Evolutionary conservation across 202 grass and related monocot genomes (phyloP).

Genomic region (Tripidium arundinaceum): DNA sequence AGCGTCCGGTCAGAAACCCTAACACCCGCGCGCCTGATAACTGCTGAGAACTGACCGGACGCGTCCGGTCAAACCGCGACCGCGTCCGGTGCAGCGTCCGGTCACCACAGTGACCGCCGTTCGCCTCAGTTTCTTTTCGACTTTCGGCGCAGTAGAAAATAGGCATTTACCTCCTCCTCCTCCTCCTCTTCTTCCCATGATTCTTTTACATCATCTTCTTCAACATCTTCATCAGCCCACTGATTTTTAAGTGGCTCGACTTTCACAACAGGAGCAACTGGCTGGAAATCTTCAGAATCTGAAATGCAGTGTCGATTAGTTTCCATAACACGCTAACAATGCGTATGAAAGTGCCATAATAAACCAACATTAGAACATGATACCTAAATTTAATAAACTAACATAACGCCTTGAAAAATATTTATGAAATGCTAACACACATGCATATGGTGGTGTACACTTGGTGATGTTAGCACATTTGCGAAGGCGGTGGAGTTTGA

Average conservation of each 20-base stretch:
- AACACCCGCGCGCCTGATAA: no score
- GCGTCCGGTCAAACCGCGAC: no score
- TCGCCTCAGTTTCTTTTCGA: no score
- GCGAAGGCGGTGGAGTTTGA: no score
- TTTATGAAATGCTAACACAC: no score
- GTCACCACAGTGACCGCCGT: no score
- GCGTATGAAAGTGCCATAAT: not conserved
- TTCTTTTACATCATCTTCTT: conserved; percentile 90
- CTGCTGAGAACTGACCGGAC: no score
- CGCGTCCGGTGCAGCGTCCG: no score
- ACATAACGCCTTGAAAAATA: not conserved
- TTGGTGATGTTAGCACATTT: no score
- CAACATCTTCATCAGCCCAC: conserved; percentile 91
- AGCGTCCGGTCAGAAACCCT: no score
- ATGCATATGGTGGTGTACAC: no score
- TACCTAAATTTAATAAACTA: not conserved
- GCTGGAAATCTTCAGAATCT: conserved; percentile 89
- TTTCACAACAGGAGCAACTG: conserved; percentile 39
- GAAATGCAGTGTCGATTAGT: conserved; percentile 21
- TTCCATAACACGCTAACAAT: not conserved
- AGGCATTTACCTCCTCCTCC: conserved; percentile 79
- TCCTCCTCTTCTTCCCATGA: conserved; percentile 98
- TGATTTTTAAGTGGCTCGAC: conserved; percentile 55
- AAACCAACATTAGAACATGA: not conserved
- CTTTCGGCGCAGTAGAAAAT: no score